A percentile compares a stretch with the other conserved stretches of the same genome.
Evolutionary conservation across 1,284 basidiomycete genomes (phyloP).

Genomic region (Athelia psychrophila): DNA sequence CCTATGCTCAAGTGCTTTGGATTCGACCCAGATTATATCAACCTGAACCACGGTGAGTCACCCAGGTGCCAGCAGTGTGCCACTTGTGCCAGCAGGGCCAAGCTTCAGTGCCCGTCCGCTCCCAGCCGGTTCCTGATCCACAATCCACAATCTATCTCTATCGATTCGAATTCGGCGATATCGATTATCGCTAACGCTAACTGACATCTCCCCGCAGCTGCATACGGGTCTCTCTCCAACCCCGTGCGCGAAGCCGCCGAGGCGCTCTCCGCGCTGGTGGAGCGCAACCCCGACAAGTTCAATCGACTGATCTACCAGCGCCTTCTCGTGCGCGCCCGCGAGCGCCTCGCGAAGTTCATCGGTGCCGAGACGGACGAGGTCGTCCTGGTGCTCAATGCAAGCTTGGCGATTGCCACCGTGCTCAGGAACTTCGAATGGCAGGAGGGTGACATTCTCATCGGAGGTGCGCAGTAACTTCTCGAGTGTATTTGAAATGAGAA

Average conservation of each 20-base stretch:
- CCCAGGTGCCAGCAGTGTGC: too few relatives aligned
- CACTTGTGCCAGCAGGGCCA: background rate
- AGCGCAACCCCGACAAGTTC: slow-evolving; percentile 65
- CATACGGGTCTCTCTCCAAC: slow-evolving; percentile 65
- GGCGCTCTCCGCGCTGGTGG: slow-evolving; percentile 44
- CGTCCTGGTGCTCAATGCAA: slow-evolving; percentile 66
- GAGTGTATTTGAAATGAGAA: background rate
- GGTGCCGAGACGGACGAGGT: slow-evolving; percentile 58
- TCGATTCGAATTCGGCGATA: background rate
- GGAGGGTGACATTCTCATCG: slow-evolving; percentile 43
- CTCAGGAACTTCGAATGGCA: slow-evolving; percentile 55
- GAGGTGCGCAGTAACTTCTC: slow-evolving; percentile 34
- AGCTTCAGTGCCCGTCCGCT: background rate
- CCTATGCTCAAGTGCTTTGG: slow-evolving; percentile 47
- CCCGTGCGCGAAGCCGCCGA: slow-evolving; percentile 55
- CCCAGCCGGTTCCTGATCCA: background rate
- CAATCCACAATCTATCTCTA: background rate
- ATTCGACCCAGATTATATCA: slow-evolving; percentile 54
- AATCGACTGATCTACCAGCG: slow-evolving; percentile 42
- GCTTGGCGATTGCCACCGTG: slow-evolving; percentile 66
- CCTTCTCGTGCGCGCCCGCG: slow-evolving; percentile 41
- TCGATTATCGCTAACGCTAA: background rate
- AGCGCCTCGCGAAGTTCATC: slow-evolving; percentile 56
- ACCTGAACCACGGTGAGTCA: slow-evolving; percentile 61
- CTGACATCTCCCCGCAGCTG: slow-evolving; percentile 37